These are phyloP conservation scores for Flammula alnicola DNA, from an alignment of 1,284 basidiomycete genomes.

Conservation along the genomic window DNA sequence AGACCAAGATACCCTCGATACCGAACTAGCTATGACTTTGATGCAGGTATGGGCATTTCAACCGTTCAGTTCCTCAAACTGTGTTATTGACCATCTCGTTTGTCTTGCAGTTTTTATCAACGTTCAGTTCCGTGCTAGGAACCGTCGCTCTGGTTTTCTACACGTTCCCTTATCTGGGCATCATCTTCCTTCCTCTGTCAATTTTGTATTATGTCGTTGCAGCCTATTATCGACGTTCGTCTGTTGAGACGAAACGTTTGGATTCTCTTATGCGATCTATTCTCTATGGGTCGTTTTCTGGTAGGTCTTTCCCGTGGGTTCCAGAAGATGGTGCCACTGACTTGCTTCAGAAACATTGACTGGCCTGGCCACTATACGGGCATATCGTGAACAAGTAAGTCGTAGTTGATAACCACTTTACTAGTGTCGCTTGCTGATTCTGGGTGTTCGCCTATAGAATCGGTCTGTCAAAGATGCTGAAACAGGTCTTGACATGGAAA, in stretches of 20 bases:
- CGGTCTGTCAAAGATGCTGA: conserved; percentile 56
- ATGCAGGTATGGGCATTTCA: conserved; percentile 34
- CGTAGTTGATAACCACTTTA: not conserved
- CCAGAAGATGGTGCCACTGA: no score
- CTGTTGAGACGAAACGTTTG: conserved; percentile 71
- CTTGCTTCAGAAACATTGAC: conserved; percentile 47
- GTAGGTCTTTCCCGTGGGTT: conserved; percentile 30
- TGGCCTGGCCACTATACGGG: conserved; percentile 48
- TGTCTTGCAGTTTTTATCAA: conserved; percentile 44
- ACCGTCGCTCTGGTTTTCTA: conserved; percentile 65
- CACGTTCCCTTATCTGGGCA: conserved; percentile 64
- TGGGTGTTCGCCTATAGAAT: conserved; percentile 26
- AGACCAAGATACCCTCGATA: conserved; percentile 65
- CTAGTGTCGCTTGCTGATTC: not conserved
- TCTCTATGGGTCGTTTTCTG: conserved; percentile 58
- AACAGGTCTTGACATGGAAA: conserved; percentile 69
- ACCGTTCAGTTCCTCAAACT: no score
- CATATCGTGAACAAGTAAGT: conserved; percentile 46
- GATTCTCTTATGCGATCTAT: conserved; percentile 71
- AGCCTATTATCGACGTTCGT: conserved; percentile 56
- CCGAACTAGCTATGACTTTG: conserved; percentile 50
- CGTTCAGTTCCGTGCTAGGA: conserved; percentile 55
- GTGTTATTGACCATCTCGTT: no score
- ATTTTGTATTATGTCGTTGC: conserved; percentile 55
- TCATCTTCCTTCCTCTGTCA: conserved; percentile 57